phyloP scores from a whole-genome alignment of 2,329 filamentous ascomycete species.

The Sarocladium brachiariae region DNA sequence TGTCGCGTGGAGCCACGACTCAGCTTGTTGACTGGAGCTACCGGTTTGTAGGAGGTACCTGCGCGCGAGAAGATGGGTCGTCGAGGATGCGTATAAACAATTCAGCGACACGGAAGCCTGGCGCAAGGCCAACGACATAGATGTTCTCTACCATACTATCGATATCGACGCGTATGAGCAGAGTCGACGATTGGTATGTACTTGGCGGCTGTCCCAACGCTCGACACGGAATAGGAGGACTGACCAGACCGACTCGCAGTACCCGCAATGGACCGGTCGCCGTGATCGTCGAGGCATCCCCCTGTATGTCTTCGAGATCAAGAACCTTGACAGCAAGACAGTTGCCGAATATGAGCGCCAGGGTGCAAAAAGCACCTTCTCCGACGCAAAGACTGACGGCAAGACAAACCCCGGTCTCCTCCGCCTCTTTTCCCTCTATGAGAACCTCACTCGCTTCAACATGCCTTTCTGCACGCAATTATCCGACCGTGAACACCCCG shows the following conservation, averaged over 20 bases:
- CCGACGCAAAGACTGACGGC: slow-evolving; percentile 56
- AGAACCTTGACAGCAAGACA: slow-evolving; percentile 73
- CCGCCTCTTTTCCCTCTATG: slow-evolving; percentile 86
- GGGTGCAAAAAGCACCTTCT: slow-evolving; percentile 46
- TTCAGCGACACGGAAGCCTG: slow-evolving; percentile 87
- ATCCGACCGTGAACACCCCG: slow-evolving; percentile 60
- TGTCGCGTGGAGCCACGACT: not conserved
- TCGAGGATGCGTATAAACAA: slow-evolving; percentile 71
- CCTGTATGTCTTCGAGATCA: slow-evolving; percentile 84
- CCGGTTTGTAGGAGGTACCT: slow-evolving; percentile 62
- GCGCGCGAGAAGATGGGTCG: slow-evolving; percentile 74
- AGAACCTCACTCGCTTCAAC: slow-evolving; percentile 82
- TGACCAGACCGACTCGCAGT: slow-evolving; percentile 42
- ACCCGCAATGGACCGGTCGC: slow-evolving; percentile 91
- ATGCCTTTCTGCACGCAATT: slow-evolving; percentile 79
- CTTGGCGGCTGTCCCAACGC: slow-evolving; percentile 10
- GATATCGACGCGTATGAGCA: slow-evolving; percentile 79
- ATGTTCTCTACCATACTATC: slow-evolving; percentile 78
- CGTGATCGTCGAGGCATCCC: slow-evolving; percentile 87
- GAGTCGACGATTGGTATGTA: slow-evolving; percentile 63
- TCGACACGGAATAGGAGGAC: not conserved
- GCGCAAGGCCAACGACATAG: slow-evolving; percentile 71
- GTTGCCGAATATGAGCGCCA: slow-evolving; percentile 71
- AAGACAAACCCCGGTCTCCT: slow-evolving; percentile 70
- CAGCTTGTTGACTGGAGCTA: not conserved